Evolutionary conservation across 305 asterid genomes (phyloP).

Genomic region (Rubia tinctorum): DNA sequence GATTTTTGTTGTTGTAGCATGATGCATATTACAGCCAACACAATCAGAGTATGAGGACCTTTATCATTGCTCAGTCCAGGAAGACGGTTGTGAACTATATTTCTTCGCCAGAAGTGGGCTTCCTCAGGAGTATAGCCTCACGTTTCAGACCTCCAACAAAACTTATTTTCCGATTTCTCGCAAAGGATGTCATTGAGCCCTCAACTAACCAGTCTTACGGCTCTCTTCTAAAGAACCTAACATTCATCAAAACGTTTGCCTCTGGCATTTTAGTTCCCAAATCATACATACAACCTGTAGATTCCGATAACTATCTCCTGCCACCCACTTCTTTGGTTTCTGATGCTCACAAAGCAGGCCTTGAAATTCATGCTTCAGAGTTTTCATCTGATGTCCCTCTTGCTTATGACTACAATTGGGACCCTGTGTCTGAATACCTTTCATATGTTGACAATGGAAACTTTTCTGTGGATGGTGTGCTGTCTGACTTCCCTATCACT

Average conservation of each 20-base stretch:
- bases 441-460: constrained; percentile 59
- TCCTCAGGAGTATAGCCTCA: constrained; percentile 50
- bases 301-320: constrained; percentile 37
- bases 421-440: constrained; percentile 75
- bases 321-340: constrained; percentile 49
- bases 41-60: constrained; percentile 67
- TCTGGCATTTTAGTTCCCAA: constrained; percentile 84
- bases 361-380: constrained; percentile 68
- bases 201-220: constrained; percentile 68
- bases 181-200: constrained; percentile 49
- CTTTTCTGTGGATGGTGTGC: constrained; percentile 84
- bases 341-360: constrained; percentile 76
- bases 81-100: constrained; percentile 38
- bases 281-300: constrained; percentile 54
- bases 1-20: constrained; percentile 37
- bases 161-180: constrained; percentile 64
- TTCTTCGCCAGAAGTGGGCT: constrained; percentile 88
- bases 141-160: constrained; percentile 48
- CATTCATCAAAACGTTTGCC: constrained; percentile 69
- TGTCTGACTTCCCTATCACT: constrained; percentile 78
- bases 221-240: constrained; percentile 60
- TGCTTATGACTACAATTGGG: constrained; percentile 66
- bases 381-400: constrained; percentile 50
- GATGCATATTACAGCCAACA: constrained; percentile 63
- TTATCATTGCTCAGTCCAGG: constrained; percentile 44